Evolutionary conservation across 208 protist species (phyloP).

Genomic region (Wallacemonas sp.): DNA sequence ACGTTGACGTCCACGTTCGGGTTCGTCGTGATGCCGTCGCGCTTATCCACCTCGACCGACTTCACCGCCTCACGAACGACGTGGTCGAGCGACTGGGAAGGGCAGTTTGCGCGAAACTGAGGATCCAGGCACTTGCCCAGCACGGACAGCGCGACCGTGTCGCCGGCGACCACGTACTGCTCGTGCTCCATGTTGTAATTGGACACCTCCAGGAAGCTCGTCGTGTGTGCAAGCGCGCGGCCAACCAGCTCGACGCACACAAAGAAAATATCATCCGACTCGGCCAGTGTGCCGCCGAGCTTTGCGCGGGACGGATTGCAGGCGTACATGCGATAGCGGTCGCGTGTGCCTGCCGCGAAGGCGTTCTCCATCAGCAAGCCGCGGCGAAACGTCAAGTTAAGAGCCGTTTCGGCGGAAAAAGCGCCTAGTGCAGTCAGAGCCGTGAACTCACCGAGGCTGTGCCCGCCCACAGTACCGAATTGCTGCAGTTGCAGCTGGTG

Average conservation of each 20-base stretch:
- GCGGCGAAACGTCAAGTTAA: constrained; percentile 77
- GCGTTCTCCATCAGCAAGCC: constrained; percentile 84
- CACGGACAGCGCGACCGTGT: constrained; percentile 64
- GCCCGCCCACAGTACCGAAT: constrained; percentile 53
- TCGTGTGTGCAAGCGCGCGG: constrained; percentile 57
- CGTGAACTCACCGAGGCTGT: constrained; percentile 90
- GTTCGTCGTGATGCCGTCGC: constrained; percentile 65
- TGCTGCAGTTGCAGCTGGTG: constrained; percentile 17
- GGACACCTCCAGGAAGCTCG: constrained; percentile 83
- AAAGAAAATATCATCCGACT: constrained; percentile 74
- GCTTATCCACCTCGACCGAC: constrained; percentile 57
- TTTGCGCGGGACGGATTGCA: constrained; percentile 76
- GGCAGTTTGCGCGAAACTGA: constrained; percentile 78
- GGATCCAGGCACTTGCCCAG: constrained; percentile 89
- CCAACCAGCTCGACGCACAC: constrained; percentile 78
- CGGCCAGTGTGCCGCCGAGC: constrained; percentile 44
- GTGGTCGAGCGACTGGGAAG: constrained; percentile 26
- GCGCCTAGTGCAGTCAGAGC: constrained; percentile 71
- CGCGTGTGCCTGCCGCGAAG: constrained; percentile 32
- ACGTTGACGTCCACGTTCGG: constrained; percentile 31
- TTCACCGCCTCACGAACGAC: constrained; percentile 49
- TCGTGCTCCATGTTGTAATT: constrained; percentile 80
- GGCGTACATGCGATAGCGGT: constrained; percentile 73
- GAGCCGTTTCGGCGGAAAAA: constrained; percentile 66
- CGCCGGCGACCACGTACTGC: constrained; percentile 87